phyloP scores from a whole-genome alignment of 345 rosid species.

The Orychophragmus violaceus region DNA sequence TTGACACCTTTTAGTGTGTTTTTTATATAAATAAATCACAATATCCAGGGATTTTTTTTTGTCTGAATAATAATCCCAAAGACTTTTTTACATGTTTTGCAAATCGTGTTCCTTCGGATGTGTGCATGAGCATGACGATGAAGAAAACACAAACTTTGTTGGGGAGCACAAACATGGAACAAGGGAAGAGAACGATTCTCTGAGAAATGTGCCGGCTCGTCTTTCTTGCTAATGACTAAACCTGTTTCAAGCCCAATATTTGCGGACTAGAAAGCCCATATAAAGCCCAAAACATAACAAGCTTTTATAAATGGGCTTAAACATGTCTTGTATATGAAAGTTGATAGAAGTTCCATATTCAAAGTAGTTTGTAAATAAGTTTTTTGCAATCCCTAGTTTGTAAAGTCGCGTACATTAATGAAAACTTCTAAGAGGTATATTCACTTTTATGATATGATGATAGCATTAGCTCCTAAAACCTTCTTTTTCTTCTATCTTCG shows the following conservation, averaged over 20 bases:
- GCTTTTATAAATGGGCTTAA: no score
- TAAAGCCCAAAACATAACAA: neutral
- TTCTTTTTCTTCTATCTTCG: no score
- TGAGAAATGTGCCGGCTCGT: slow-evolving; percentile 13
- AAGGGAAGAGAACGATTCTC: neutral
- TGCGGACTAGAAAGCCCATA: neutral
- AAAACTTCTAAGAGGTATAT: no score
- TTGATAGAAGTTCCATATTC: no score
- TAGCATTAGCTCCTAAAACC: no score
- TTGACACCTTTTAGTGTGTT: slow-evolving; percentile 15
- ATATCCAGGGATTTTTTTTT: neutral
- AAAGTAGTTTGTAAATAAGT: no score
- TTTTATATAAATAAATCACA: neutral
- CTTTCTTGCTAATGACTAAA: neutral
- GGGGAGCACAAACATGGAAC: slow-evolving; percentile 24
- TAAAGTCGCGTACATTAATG: no score
- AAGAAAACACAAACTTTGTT: slow-evolving; percentile 16
- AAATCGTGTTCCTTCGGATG: slow-evolving; percentile 9
- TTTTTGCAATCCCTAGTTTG: no score
- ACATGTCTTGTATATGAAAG: no score
- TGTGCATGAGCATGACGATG: slow-evolving; percentile 11
- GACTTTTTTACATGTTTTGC: neutral
- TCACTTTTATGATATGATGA: no score
- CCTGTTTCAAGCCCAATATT: neutral
- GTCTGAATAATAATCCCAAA: neutral